Base-by-base conservation (phyloP, 805 yeast genomes). In the Yarrowia sp. region DNA sequence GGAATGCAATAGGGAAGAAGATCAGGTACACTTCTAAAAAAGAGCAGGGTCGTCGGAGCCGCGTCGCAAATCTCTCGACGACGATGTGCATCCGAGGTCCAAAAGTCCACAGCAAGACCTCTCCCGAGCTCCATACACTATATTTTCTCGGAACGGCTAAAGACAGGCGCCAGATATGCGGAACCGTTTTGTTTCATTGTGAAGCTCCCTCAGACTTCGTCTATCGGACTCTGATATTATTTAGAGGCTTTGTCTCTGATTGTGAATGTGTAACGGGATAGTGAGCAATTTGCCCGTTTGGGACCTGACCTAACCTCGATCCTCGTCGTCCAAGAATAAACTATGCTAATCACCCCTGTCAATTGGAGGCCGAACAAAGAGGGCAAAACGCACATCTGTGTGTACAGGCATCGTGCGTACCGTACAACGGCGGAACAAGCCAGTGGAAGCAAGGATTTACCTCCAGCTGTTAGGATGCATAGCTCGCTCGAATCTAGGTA, bases 1-100 rank as follows among this genome's bases (percentile, higher is more conserved):
- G 58, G 58, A 51, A 51, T 36, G 43, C 58, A 18, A 36, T 51
- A 13, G 32, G 41, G 18, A 48, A 48, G 55, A 48, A 48, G 55
- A 33, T 48, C 55, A 48, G 55, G 55, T 35, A 48, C 53, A n/a
- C 7, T 14, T 17, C n/a, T 3, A n/a, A 13, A 22, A 22, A 18
- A 17, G 28, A 22, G 47, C 28, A 17, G 32, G 47, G 17, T 13
- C 18, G 8, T 28, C 17, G 50, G 35, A 8, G 35, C 18, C 36
- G 35, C n/a, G 7, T n/a, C 22, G 38, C 14, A n/a, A 35, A 35
- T 35, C 38, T 35, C 38, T 35, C 13, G 10, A 10, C 13, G 38
- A 10, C 6, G 15, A 4, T 11, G 8, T n/a, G 15, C 36, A 31
- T 1, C 51, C 36, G 36, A 31, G 51, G 51, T 8, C 15, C 22